Evolutionary conservation across 768 basidiomycete species (phyloP).

Genomic region (Boletus subparvulus): DNA sequence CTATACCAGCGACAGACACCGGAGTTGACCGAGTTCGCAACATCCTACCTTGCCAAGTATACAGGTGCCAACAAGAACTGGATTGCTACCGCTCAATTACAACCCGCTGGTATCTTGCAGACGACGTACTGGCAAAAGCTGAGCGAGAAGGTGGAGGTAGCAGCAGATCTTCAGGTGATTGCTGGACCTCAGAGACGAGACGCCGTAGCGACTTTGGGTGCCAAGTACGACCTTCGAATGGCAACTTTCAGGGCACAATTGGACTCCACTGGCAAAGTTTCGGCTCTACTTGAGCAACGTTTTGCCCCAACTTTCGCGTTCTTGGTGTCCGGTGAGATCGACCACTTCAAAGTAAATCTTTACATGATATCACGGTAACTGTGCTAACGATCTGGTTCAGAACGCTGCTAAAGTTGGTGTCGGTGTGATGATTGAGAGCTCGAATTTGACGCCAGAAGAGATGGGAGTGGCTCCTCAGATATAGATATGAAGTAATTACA

Average conservation of each 20-base stretch:
- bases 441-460: constrained; percentile 77
- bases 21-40: constrained; percentile 63
- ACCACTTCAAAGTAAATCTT: constrained; percentile 87
- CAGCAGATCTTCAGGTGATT: constrained; percentile 85
- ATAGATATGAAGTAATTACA: constrained; percentile 35
- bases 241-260: constrained; percentile 93
- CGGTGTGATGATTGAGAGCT: constrained; percentile 96
- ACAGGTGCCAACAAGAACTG: constrained; percentile 71
- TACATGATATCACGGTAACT: neutral
- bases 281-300: constrained; percentile 91
- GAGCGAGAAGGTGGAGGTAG: constrained; percentile 95
- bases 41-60: constrained; percentile 81
- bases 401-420: constrained; percentile 93
- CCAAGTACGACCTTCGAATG: constrained; percentile 94
- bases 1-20: constrained; percentile 79
- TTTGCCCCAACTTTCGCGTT: constrained; percentile 96
- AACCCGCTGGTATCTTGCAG: constrained; percentile 78
- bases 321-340: constrained; percentile 93
- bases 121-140: constrained; percentile 97
- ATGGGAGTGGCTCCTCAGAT: constrained; percentile 63
- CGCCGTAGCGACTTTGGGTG: constrained; percentile 90
- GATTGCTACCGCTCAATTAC: constrained; percentile 92
- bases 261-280: constrained; percentile 93
- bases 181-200: constrained; percentile 80
- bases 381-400: constrained; percentile 39